Base-by-base conservation (phyloP, 352 stramenopile genomes). In the Thraustochytrium striatum region DNA sequence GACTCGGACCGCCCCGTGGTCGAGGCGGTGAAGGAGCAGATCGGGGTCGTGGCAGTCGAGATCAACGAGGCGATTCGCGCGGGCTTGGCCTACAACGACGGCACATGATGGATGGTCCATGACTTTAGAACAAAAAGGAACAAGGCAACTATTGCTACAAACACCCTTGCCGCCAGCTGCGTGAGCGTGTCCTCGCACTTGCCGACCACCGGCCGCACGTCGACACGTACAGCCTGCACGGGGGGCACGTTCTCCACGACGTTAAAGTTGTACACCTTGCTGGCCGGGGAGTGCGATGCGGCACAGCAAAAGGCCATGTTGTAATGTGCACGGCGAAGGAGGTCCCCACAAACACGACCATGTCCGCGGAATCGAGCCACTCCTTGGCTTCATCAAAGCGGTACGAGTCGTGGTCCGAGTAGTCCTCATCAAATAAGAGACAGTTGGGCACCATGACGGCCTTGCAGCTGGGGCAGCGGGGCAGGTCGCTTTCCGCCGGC, bases 371-470 rank as follows among this genome's bases (percentile, higher is more conserved):
- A 2, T 80, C 50, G 41, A 87, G 81, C 83, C 83, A 86, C 39
- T 82, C 47, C 80, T 89, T 85, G 79, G 88, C 87, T 59, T 82
- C 83, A 72, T 86, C 69, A 72, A 90, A 91, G 75, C 89, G 80
- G 81, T 90, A 92, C 81, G 87, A 89, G 19, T 82, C 79, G 68
- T 92, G 88, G 2, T 84, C 84, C 57, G 88, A 84, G 84, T 92
- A 92, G 11, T 85, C 83, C 85, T 92, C 88, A 59, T 92, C 88
- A 79, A 92, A 92, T 41, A 91, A 79, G 3, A 92, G 79, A 7
- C 57, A 72, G 28, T 83, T 75, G 38, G 65, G 84, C 59, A 65
- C 83, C 41, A 84, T 72, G 28, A 69, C 50, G 19, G 78, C 62
- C 19, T 13, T 25, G 57, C 81, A 84, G 21, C 50, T 21, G 2